Base-by-base conservation (phyloP, 2,329 filamentous ascomycete genomes). In the Leptosphaerulina australis region DNA sequence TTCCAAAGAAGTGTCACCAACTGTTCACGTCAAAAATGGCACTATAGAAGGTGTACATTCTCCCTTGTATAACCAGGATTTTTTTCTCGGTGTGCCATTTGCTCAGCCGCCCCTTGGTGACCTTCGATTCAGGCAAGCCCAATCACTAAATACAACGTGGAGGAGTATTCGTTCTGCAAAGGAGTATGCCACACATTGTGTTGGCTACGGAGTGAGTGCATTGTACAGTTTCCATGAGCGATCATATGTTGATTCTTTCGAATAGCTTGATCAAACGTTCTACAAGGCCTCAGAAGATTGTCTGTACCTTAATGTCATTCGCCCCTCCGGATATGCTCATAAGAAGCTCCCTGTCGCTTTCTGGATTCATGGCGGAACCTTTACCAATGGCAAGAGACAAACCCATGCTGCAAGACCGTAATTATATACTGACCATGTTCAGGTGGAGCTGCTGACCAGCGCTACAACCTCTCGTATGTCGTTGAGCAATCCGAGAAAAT, bases 401-500 rank as follows among this genome's bases (percentile, higher is more conserved):
- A 6, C 2, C 22, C 10, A 2, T 17, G 5, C 8, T 2, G 14
- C 10, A 14, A 21, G 8, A 3, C 5, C 6, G 12, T 7, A 4
- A n/a, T 5, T 24, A 1, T 12, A 15, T 53, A 44, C 44, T 67
- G 45, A 61, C 44, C 46, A 1, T 40, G 36, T 18, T 34, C 58
- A 37, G 62, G 64, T 9, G 56, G 53, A n/a, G 56, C 44, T 8
- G 47, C 50, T 9, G 82, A 77, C 71, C 80, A 79, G 3, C 75
- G 81, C 24, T 81, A 79, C 57, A 79, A 82, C 50, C 73, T 83
- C 47, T 79, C 79, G 44, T 58, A 28, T 50, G 58, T 41, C 56
- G 66, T 53, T 48, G 63, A 14, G 45, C 58, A 40, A 49, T 59
- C 59, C 14, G 60, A 66, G n/a, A 63, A 63, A 3, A 58, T 60